phyloP scores from a whole-genome alignment of 176 grass and related monocot genomes.

The Raddia guianensis region DNA sequence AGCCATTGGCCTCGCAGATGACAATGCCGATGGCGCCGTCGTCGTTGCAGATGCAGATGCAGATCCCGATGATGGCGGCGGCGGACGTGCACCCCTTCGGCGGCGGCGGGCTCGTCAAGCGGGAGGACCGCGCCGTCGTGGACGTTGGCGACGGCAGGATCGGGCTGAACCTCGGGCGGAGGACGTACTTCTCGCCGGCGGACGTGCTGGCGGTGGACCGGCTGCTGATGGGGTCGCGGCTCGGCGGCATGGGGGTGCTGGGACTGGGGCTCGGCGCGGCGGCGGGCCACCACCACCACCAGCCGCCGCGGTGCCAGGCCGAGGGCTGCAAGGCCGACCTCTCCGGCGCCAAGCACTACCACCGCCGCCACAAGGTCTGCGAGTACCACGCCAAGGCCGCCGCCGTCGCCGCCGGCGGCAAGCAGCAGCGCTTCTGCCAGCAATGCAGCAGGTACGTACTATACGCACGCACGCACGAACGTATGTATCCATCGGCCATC shows the following conservation, averaged over 20 bases:
- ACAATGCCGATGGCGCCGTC: slow-evolving; percentile 42
- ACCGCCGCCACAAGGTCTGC: slow-evolving; percentile 96
- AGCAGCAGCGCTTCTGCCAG: slow-evolving; percentile 98
- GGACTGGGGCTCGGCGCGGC: slow-evolving; percentile 58
- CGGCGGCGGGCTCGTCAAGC: slow-evolving; percentile 56
- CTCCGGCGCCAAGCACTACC: slow-evolving; percentile 90
- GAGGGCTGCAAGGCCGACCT: slow-evolving; percentile 89
- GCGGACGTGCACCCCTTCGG: slow-evolving; percentile 39
- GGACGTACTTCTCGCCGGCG: slow-evolving; percentile 74
- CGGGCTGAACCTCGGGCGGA: slow-evolving; percentile 73
- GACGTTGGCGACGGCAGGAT: slow-evolving; percentile 47
- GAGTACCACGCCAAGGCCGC: slow-evolving; percentile 97
- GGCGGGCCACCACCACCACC: slow-evolving; percentile 63
- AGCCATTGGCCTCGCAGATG: slow-evolving; percentile 26
- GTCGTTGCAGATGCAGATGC: slow-evolving; percentile 7
- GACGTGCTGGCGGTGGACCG: slow-evolving; percentile 66
- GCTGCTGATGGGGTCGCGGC: slow-evolving; percentile 45
- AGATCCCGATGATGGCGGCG: slow-evolving; percentile 21
- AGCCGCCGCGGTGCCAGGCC: slow-evolving; percentile 77
- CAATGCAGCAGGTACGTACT: slow-evolving; percentile 88
- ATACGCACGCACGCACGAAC: neutral
- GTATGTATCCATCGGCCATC: neutral
- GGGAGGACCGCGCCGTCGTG: slow-evolving; percentile 47
- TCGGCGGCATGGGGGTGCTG: slow-evolving; percentile 47
- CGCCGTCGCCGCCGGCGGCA: slow-evolving; percentile 59